Evolutionary conservation across 2,329 filamentous ascomycete genomes (phyloP).

Genomic region (Amauroascus verrucosus): DNA sequence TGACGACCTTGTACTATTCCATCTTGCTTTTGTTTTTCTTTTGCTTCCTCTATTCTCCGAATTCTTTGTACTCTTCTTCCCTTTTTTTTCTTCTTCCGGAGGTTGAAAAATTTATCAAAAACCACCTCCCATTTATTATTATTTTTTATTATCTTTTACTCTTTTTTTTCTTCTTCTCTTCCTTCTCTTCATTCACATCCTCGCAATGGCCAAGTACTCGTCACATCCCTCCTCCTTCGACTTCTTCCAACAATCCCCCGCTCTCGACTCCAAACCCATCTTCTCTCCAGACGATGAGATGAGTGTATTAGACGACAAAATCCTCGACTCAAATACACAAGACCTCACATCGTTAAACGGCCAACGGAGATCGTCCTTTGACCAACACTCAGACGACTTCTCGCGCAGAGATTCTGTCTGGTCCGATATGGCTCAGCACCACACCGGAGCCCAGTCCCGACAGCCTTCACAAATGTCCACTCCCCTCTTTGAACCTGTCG

Average conservation of each 20-base stretch:
- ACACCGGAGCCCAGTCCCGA: constrained; percentile 33
- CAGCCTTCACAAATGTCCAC: constrained; percentile 36
- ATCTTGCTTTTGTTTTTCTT: neutral
- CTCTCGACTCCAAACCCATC: constrained; percentile 34
- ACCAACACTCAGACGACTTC: constrained; percentile 41
- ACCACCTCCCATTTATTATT: neutral
- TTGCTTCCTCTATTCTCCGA: neutral
- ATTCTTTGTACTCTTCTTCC: constrained; percentile 10
- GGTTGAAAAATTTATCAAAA: neutral
- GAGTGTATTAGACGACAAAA: constrained; percentile 41
- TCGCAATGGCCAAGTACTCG: constrained; percentile 37
- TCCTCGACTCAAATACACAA: constrained; percentile 41
- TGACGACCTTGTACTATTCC: constrained; percentile 12
- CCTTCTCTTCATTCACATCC: constrained; percentile 17
- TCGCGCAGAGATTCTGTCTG: constrained; percentile 44
- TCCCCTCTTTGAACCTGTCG: constrained; percentile 40
- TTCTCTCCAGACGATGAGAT: constrained; percentile 44
- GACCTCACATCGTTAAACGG: constrained; percentile 41
- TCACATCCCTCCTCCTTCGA: constrained; percentile 33
- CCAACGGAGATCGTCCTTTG: constrained; percentile 37
- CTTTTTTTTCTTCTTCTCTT: neutral
- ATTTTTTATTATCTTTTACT: neutral
- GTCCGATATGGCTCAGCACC: constrained; percentile 24
- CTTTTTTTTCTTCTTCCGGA: constrained; percentile 9
- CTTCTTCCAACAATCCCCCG: constrained; percentile 36